These are phyloP conservation scores for Paraconiothyrium brasiliense DNA, from an alignment of 2,329 filamentous ascomycete genomes.

Conservation along the genomic window DNA sequence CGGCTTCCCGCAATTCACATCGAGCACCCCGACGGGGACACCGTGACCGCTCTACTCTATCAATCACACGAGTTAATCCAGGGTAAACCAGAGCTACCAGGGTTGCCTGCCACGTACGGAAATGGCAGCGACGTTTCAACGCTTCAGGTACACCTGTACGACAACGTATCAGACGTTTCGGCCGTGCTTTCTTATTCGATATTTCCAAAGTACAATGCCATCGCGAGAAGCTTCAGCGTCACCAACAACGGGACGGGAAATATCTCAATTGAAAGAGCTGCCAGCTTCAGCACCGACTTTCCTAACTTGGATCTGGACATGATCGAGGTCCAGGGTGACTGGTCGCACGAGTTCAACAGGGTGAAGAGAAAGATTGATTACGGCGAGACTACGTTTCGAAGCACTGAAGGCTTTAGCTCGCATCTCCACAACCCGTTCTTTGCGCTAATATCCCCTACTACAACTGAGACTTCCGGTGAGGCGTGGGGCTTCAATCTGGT, in stretches of 20 bases:
- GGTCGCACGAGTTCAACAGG: constrained; percentile 67
- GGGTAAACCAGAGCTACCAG: constrained; percentile 66
- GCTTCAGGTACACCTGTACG: constrained; percentile 65
- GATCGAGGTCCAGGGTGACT: constrained; percentile 70
- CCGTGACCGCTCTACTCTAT: constrained; percentile 67
- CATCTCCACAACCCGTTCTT: constrained; percentile 73
- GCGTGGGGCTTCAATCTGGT: constrained; percentile 73
- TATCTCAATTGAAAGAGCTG: constrained; percentile 65
- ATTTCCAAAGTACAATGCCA: constrained; percentile 69
- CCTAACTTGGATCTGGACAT: constrained; percentile 69
- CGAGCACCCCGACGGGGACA: constrained; percentile 66
- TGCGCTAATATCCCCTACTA: constrained; percentile 63
- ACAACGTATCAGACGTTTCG: constrained; percentile 66
- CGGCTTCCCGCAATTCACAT: constrained; percentile 70
- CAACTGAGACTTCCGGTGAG: constrained; percentile 69
- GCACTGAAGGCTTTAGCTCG: constrained; percentile 69
- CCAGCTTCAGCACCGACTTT: constrained; percentile 70
- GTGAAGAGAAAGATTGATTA: constrained; percentile 65
- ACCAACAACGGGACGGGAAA: constrained; percentile 65
- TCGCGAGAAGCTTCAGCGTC: constrained; percentile 69
- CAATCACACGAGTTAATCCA: constrained; percentile 63
- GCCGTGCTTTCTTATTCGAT: constrained; percentile 71
- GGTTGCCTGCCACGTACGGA: constrained; percentile 69
- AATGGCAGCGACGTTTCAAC: constrained; percentile 66
- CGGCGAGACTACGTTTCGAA: constrained; percentile 65